Percentiles rank a stretch among this genome's conserved stretches.
Evolutionary conservation across 2,329 filamentous ascomycete genomes (phyloP).

Genomic region (Aaosphaeria arxii): DNA sequence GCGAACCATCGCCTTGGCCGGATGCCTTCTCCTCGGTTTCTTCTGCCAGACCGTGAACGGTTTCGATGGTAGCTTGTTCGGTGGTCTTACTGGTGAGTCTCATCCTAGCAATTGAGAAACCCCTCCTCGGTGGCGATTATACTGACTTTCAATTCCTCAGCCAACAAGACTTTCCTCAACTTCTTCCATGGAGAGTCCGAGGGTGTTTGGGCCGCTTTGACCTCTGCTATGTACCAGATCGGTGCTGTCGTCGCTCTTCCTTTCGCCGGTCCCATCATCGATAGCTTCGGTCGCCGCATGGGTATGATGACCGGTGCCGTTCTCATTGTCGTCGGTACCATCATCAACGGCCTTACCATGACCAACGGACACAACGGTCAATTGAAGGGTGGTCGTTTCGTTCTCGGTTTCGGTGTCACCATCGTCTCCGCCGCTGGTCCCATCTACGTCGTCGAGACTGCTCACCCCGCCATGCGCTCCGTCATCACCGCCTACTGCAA

Average conservation of each 20-base stretch:
- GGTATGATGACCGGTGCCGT: constrained; percentile 54
- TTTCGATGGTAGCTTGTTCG: constrained; percentile 58
- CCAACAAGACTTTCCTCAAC: constrained; percentile 45
- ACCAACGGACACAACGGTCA: constrained; percentile 41
- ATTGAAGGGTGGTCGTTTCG: constrained; percentile 57
- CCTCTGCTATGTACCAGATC: constrained; percentile 49
- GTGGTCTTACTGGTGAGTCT: constrained; percentile 35
- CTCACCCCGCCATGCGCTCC: constrained; percentile 59
- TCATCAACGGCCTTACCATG: constrained; percentile 47
- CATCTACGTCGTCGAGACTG: constrained; percentile 58
- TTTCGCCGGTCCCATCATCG: constrained; percentile 46
- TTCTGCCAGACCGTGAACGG: constrained; percentile 55
- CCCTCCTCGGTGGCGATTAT: neutral
- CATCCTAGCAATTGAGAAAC: neutral
- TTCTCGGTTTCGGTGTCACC: constrained; percentile 59
- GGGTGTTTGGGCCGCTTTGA: constrained; percentile 45
- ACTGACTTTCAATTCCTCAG: constrained; percentile 19
- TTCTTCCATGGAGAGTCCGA: constrained; percentile 42
- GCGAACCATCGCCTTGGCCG: constrained; percentile 18
- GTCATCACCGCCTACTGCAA: constrained; percentile 43
- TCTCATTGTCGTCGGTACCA: constrained; percentile 48
- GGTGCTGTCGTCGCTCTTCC: constrained; percentile 45
- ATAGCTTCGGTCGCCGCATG: constrained; percentile 39
- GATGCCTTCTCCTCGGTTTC: constrained; percentile 31
- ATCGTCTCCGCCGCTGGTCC: constrained; percentile 57